phyloP scores from a whole-genome alignment of 139 green algal species.

The Micractinium conductrix region DNA sequence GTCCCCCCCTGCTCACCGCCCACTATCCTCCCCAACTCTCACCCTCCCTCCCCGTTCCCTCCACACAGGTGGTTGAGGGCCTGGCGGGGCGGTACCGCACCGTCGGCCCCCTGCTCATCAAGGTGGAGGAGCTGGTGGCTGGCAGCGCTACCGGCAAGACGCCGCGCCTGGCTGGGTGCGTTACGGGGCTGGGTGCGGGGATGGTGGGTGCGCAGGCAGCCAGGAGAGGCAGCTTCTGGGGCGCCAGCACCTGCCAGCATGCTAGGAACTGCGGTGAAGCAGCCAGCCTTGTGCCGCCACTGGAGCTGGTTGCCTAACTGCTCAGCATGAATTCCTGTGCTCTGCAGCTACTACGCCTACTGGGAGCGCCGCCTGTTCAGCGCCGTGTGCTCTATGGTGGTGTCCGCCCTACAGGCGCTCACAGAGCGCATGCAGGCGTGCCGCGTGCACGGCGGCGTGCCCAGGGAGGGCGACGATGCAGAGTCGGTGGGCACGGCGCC shows the following conservation, averaged over 20 bases:
- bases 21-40: not conserved
- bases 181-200: not conserved
- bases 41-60: not conserved
- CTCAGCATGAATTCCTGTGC: too few species aligned
- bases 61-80: constrained; percentile 63
- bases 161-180: constrained; percentile 58
- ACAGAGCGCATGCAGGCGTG: constrained; percentile 10
- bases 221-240: not conserved
- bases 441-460: not conserved
- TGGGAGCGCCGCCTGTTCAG: constrained; percentile 90
- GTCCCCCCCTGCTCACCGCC: not conserved
- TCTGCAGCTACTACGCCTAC: constrained; percentile 79
- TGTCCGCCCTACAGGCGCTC: constrained; percentile 14
- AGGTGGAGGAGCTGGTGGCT: constrained; percentile 85
- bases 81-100: constrained; percentile 85
- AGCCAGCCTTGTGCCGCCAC: too few species aligned
- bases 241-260: not conserved
- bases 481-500: not conserved
- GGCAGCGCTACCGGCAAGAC: constrained; percentile 88
- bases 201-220: too few species aligned
- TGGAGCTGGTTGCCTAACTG: too few species aligned
- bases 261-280: too few species aligned
- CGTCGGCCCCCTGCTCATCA: constrained; percentile 82
- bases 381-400: constrained; percentile 64
- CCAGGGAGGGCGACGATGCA: not conserved